Evolutionary conservation across 805 yeast genomes (phyloP), one percentile per base, ranked within the genome.

Genomic region (Nakazawaea anatomiae): DNA sequence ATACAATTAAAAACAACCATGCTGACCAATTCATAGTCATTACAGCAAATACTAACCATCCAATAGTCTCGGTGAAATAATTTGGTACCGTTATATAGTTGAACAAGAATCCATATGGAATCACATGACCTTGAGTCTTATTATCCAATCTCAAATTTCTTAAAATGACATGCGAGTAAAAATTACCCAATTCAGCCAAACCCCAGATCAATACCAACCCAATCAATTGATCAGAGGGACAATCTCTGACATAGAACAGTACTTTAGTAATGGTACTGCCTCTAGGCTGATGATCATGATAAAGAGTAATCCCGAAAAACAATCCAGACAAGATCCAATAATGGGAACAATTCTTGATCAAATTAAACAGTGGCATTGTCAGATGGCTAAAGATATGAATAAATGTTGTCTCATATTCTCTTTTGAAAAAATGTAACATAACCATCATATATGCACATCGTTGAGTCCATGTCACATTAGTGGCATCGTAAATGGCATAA

Each of bases 301-400:
- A 69, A 5, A 66, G 48, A 27, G 62, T 51, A 38, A 48, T 55
- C 1, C 66, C 67, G 65, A 75, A 65, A 10, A 79, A 63, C 25
- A 69, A 30, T 7, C 98, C 97, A 50, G 90, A 85, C 57, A 92
- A 72, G n/a, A 88, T 66, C 97, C 97, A 92, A 70, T 94, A 94
- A 67, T 94, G 97, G 57, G 79, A 73, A 39, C 90, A 84, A 72
- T 94, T 94, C 70, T 91, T 89, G 76, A 92, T 87, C 53, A 94
- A 69, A 68, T 89, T 87, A 65, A 81, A 78, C 42, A 87, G 60
- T 4, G 99, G 99, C 99, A 94, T 94, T 11, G 99, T 94, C 29
- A 89, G 83, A 52, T 82, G 74, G 27, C 97, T 87, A 64, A 94
- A 94, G 54, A 78, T 75, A 70, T 94, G 99, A 47, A 94, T 83